Percentiles rank a stretch among this genome's conserved stretches.
Conservation (phyloP, 2,329 filamentous ascomycete species). For the Scedosporium minutisporum region DNA sequence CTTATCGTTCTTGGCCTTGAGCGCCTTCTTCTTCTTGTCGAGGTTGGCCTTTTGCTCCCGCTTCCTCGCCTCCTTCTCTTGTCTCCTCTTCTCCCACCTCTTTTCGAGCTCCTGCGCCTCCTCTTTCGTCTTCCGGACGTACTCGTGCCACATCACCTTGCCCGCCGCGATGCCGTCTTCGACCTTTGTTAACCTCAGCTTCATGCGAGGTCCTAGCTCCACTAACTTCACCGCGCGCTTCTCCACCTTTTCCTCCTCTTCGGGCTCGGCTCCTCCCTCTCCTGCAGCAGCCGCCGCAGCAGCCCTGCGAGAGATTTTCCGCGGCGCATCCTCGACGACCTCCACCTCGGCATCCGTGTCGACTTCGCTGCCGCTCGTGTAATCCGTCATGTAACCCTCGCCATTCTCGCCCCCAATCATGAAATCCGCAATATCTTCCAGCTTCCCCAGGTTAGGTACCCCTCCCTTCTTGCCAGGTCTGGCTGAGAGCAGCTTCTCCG, state of each 20-base stretch:
- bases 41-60: conserved; percentile 84
- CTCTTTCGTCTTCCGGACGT: conserved; percentile 70
- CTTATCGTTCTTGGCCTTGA: conserved; percentile 25
- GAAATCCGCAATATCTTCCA: conserved; percentile 91
- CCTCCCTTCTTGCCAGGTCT: conserved; percentile 56
- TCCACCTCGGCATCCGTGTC: conserved; percentile 96
- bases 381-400: conserved; percentile 77
- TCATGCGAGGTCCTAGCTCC: conserved; percentile 86
- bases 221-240: conserved; percentile 84
- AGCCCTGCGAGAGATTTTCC: conserved; percentile 41
- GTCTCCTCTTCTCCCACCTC: conserved; percentile 67
- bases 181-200: conserved; percentile 82
- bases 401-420: conserved; percentile 74
- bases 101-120: conserved; percentile 73
- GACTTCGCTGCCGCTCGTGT: conserved; percentile 75
- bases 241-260: conserved; percentile 54
- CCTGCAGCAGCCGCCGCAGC: conserved; percentile 33
- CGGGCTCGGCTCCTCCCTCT: conserved; percentile 13
- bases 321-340: conserved; percentile 55
- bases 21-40: conserved; percentile 61
- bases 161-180: conserved; percentile 87
- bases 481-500: conserved; percentile 62
- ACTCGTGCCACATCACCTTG: conserved; percentile 96
- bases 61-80: conserved; percentile 74
- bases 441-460: conserved; percentile 79